Evolutionary conservation across 306 rosid genomes (phyloP).

Genomic region (Fragaria iinumae): DNA sequence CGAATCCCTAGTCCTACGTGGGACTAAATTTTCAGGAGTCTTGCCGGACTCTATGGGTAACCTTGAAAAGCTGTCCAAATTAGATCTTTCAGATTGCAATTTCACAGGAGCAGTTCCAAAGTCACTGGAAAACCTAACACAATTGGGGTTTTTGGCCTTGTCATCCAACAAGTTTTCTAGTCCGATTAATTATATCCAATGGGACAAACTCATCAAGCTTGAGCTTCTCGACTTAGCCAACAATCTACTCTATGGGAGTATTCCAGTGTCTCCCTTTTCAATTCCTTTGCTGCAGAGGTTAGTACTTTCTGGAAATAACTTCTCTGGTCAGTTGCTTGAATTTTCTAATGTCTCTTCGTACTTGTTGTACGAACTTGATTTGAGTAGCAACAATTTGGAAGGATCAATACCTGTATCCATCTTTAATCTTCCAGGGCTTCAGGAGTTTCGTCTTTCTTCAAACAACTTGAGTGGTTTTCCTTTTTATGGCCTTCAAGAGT

Average conservation of each 20-base stretch:
- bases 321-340: slow-evolving; percentile 13
- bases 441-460: slow-evolving; percentile 6
- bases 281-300: slow-evolving; percentile 4
- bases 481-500: slow-evolving; percentile 1
- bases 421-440: slow-evolving; percentile 21
- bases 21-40: slow-evolving; percentile 12
- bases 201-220: slow-evolving; percentile 19
- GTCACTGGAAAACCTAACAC: slow-evolving; percentile 9
- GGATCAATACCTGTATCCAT: slow-evolving; percentile 36
- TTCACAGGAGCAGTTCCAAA: slow-evolving; percentile 21
- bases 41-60: slow-evolving; percentile 24
- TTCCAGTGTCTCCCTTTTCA: slow-evolving; percentile 22
- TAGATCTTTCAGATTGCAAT: slow-evolving; percentile 1
- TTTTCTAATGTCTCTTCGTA: slow-evolving; percentile 19
- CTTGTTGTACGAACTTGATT: slow-evolving; percentile 25
- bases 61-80: slow-evolving; percentile 1
- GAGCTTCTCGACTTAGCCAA: not conserved
- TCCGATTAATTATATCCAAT: not conserved
- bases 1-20: not conserved
- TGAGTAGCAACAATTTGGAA: slow-evolving; percentile 41
- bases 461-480: slow-evolving; percentile 20
- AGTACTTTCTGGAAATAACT: slow-evolving; percentile 3
- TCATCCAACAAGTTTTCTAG: slow-evolving; percentile 22
- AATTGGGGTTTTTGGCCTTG: slow-evolving; percentile 11
- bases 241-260: slow-evolving; percentile 25